Evolutionary conservation across 768 basidiomycete species (phyloP).

Genomic region (Leccinum disarticulatum): DNA sequence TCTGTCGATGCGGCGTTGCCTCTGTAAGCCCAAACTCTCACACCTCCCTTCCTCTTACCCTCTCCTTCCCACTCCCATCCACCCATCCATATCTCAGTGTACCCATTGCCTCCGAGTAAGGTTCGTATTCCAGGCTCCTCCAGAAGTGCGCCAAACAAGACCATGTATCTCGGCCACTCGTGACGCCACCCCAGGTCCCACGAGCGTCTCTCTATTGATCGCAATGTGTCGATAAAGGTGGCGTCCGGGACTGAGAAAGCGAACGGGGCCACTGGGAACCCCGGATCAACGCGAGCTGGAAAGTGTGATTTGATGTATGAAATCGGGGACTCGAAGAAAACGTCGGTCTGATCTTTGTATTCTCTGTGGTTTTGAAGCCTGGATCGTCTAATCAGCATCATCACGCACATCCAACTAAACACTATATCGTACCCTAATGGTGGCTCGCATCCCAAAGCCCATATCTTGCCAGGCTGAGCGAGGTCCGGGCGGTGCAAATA

Average conservation of each 20-base stretch:
- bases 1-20: neutral
- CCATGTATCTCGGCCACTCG: conserved; percentile 78
- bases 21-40: conserved; percentile 59
- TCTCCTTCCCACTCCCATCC: conserved; percentile 77
- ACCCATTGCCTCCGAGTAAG: conserved; percentile 55
- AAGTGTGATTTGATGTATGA: conserved; percentile 68
- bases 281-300: conserved; percentile 56
- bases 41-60: conserved; percentile 62
- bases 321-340: conserved; percentile 75
- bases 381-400: conserved; percentile 20
- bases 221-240: conserved; percentile 23
- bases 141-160: conserved; percentile 82
- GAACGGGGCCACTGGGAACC: conserved; percentile 63
- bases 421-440: conserved; percentile 66
- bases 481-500: conserved; percentile 76
- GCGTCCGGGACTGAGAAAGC: conserved; percentile 52
- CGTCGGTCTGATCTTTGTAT: conserved; percentile 79
- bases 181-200: conserved; percentile 54
- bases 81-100: conserved; percentile 58
- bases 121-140: conserved; percentile 46
- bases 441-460: conserved; percentile 93
- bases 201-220: conserved; percentile 30
- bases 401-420: neutral
- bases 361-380: conserved; percentile 45
- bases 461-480: conserved; percentile 53